phyloP scores from a whole-genome alignment of 331 rosid genomes.

The Quercus tomentella region DNA sequence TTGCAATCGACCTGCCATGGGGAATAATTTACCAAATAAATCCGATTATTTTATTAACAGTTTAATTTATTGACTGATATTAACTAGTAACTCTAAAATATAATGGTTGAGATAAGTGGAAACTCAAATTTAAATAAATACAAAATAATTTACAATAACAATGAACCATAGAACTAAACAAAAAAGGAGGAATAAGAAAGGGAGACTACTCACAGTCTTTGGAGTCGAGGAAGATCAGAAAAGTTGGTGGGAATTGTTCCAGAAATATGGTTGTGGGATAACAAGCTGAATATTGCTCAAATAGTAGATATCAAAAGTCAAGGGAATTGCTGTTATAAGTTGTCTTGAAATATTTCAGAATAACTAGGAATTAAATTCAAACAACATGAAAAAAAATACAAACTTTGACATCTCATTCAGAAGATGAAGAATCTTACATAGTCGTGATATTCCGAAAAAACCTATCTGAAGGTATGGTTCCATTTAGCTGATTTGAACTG shows the following conservation, averaged over 20 bases:
- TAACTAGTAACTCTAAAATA: neutral
- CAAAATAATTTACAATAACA: constrained; percentile 1
- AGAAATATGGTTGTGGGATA: constrained; percentile 62
- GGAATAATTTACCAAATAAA: constrained; percentile 22
- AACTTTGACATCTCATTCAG: neutral
- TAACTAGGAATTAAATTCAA: neutral
- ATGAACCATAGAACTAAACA: neutral
- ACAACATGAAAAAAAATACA: constrained; percentile 10
- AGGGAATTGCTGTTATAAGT: constrained; percentile 6
- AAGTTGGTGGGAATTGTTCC: constrained; percentile 59
- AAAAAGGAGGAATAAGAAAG: neutral
- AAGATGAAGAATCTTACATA: constrained; percentile 38
- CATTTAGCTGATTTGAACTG: constrained; percentile 64
- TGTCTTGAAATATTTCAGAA: neutral
- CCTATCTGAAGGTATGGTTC: constrained; percentile 42
- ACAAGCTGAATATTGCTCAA: constrained; percentile 31
- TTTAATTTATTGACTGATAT: neutral
- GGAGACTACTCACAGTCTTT: constrained; percentile 55
- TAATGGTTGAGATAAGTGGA: neutral
- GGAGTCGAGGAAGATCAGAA: constrained; percentile 55
- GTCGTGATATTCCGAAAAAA: constrained; percentile 63
- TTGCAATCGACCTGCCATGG: constrained; percentile 76
- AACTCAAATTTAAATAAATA: neutral
- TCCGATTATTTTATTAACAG: neutral
- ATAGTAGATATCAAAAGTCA: constrained; percentile 8